Conservation (phyloP, 345 rosid genomes). For the Lagerstroemia speciosa region DNA sequence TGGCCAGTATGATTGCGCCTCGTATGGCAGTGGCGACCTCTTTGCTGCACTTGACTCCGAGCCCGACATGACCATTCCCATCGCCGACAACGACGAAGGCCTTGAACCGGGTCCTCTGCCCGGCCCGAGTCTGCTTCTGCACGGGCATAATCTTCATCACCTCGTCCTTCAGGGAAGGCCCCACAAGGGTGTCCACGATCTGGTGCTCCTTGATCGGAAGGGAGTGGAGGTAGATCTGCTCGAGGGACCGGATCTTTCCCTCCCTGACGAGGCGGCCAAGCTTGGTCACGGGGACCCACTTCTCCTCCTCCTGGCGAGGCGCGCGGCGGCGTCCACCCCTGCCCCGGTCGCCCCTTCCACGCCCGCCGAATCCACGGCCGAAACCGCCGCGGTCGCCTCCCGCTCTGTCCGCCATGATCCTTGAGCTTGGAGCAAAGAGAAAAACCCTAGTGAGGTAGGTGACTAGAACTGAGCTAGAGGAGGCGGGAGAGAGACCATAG, state of each 20-base stretch:
- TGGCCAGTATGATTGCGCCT: constrained; percentile 48
- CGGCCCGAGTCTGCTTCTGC: constrained; percentile 84
- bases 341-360: constrained; percentile 36
- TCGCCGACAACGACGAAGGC: constrained; percentile 68
- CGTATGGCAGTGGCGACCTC: constrained; percentile 68
- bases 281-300: constrained; percentile 85
- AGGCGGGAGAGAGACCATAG: neutral
- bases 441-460: neutral
- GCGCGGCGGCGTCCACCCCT: constrained; percentile 54
- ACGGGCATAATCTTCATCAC: constrained; percentile 93
- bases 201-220: constrained; percentile 87
- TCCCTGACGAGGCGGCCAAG: constrained; percentile 68
- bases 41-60: constrained; percentile 62
- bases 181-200: constrained; percentile 61
- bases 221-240: constrained; percentile 74
- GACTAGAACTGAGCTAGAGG: too few relatives aligned
- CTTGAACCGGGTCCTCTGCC: constrained; percentile 70
- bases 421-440: neutral
- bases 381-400: constrained; percentile 64
- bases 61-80: constrained; percentile 55
- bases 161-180: constrained; percentile 70
- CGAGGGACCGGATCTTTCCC: constrained; percentile 36
- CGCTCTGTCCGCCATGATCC: constrained; percentile 55
- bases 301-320: constrained; percentile 56
- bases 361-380: constrained; percentile 53